Percentiles rank a stretch among this genome's conserved stretches.
phyloP scores from a whole-genome alignment of 352 stramenopile species.

The Elongisporangium prolatum region DNA sequence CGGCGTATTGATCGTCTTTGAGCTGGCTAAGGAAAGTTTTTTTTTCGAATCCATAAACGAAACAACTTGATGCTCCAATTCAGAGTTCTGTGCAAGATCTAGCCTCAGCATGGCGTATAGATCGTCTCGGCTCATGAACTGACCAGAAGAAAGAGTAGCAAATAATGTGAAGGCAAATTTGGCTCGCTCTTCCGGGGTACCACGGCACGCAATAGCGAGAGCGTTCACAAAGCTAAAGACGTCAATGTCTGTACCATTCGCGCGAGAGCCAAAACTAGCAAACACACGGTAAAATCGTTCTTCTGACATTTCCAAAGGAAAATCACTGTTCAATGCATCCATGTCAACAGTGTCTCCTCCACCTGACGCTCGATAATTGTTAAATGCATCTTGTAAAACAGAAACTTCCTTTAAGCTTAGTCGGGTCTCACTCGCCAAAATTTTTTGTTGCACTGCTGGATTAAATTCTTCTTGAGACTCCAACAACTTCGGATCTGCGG shows the following conservation, averaged over 20 bases:
- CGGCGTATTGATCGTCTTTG: conserved; percentile 28
- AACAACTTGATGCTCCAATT: conserved; percentile 61
- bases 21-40: conserved; percentile 29
- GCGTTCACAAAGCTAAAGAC: conserved; percentile 86
- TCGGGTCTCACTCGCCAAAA: conserved; percentile 76
- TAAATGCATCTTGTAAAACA: conserved; percentile 80
- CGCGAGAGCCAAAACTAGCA: conserved; percentile 69
- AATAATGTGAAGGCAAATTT: conserved; percentile 82
- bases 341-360: conserved; percentile 73
- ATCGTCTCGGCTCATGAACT: conserved; percentile 74
- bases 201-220: conserved; percentile 71
- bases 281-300: conserved; percentile 76
- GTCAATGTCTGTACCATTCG: conserved; percentile 77
- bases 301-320: conserved; percentile 82
- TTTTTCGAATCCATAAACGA: conserved; percentile 53
- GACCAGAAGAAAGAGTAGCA: conserved; percentile 33
- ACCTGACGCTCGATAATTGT: conserved; percentile 69
- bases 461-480: conserved; percentile 89
- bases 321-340: conserved; percentile 71
- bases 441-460: conserved; percentile 84
- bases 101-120: conserved; percentile 81
- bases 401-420: conserved; percentile 78
- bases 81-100: conserved; percentile 72
- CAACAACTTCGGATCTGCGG: conserved; percentile 64
- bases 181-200: conserved; percentile 64